phyloP scores from a whole-genome alignment of 1,284 basidiomycete genomes.

The Papiliotrema nemorosa region DNA sequence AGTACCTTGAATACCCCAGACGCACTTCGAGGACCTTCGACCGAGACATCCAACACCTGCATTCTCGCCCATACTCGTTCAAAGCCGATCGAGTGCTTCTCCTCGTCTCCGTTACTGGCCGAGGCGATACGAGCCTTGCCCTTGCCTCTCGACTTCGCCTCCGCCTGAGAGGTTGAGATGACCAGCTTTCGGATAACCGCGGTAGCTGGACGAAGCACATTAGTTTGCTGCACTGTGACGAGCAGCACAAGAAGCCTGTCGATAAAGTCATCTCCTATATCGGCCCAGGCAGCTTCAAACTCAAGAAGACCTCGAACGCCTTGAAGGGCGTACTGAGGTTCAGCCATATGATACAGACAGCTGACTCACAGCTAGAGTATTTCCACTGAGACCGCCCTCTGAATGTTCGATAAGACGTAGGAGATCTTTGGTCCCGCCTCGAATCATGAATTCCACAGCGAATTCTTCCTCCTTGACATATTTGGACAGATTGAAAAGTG shows the following conservation, averaged over 20 bases:
- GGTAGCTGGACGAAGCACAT: slow-evolving; percentile 95
- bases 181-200: slow-evolving; percentile 43
- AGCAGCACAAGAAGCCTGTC: slow-evolving; percentile 69
- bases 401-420: slow-evolving; percentile 62
- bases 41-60: slow-evolving; percentile 61
- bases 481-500: slow-evolving; percentile 70
- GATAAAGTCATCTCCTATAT: slow-evolving; percentile 32
- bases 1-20: slow-evolving; percentile 51
- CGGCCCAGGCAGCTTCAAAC: slow-evolving; percentile 39
- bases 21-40: slow-evolving; percentile 45
- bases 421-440: slow-evolving; percentile 70
- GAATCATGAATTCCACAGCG: slow-evolving; percentile 72
- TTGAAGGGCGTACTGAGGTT: slow-evolving; percentile 52
- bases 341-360: too few relatives aligned
- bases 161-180: slow-evolving; percentile 28
- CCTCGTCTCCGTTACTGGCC: slow-evolving; percentile 1
- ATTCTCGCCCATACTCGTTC: slow-evolving; percentile 77
- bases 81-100: slow-evolving; percentile 66
- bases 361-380: slow-evolving; percentile 69
- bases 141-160: slow-evolving; percentile 10
- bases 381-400: slow-evolving; percentile 60
- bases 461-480: slow-evolving; percentile 89
- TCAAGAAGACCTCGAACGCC: slow-evolving; percentile 39
- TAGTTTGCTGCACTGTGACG: slow-evolving; percentile 69
- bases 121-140: slow-evolving; percentile 14